Conservation (phyloP, 2,329 filamentous ascomycete genomes). For the Fusarium udum region DNA sequence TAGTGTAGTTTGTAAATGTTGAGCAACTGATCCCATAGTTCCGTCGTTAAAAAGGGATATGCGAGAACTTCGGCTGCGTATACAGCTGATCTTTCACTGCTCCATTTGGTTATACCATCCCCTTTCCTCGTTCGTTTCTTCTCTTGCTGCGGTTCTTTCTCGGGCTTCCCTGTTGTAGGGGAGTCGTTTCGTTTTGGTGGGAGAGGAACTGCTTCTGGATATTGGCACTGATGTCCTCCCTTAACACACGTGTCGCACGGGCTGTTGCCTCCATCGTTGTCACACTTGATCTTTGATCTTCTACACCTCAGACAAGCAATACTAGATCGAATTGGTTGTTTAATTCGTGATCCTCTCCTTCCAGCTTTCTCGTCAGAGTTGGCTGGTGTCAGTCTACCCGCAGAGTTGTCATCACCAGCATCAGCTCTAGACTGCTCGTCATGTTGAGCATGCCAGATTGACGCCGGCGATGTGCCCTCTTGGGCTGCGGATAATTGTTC, state of each 20-base stretch:
- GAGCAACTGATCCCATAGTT: conserved; percentile 75
- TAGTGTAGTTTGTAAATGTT: conserved; percentile 77
- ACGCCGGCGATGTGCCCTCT: neutral
- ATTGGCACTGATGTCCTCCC: conserved; percentile 76
- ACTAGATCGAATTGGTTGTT: conserved; percentile 74
- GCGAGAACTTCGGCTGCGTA: conserved; percentile 69
- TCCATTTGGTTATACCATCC: neutral
- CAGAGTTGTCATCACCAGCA: neutral
- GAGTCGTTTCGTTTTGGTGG: conserved; percentile 56
- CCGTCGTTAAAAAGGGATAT: conserved; percentile 67
- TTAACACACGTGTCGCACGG: conserved; percentile 80
- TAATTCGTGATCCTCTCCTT: conserved; percentile 34
- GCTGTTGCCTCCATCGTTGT: conserved; percentile 77
- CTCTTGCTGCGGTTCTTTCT: conserved; percentile 2
- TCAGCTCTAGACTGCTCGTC: neutral
- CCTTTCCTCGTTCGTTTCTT: conserved; percentile 3
- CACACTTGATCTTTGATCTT: conserved; percentile 86
- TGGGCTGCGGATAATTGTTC: neutral
- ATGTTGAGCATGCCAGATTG: neutral
- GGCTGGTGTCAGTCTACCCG: neutral
- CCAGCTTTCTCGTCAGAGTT: conserved; percentile 21
- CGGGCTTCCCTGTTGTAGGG: neutral
- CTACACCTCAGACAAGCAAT: conserved; percentile 82
- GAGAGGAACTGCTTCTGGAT: conserved; percentile 59
- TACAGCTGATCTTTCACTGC: conserved; percentile 7